Conservation (phyloP, 78 protist genomes). For the Tieghemostelium lacteum region DNA sequence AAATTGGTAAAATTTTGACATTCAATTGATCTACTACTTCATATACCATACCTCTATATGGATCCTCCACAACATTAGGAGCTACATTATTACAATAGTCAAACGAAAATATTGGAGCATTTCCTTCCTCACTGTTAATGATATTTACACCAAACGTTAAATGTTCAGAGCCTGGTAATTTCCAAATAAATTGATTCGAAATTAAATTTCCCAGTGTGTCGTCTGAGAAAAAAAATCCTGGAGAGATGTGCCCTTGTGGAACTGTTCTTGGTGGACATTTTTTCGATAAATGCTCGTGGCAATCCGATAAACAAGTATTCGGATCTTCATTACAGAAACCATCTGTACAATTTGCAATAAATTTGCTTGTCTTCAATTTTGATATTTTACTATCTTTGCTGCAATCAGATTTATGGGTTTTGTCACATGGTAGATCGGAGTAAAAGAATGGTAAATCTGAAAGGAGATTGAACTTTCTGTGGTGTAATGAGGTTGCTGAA, state of each 20-base stretch:
- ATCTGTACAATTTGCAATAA: not conserved
- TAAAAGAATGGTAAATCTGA: not conserved
- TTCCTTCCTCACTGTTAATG: not conserved
- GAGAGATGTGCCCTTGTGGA: conserved; percentile 7
- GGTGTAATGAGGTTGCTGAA: too few relatives aligned
- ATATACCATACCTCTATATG: conserved; percentile 14
- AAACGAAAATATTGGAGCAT: conserved; percentile 14
- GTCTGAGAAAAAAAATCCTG: not conserved
- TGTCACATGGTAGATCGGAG: not conserved
- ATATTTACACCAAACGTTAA: conserved; percentile 32
- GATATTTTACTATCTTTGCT: too few relatives aligned
- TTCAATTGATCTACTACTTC: not conserved
- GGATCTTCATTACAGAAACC: not conserved
- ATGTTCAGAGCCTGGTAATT: conserved; percentile 24
- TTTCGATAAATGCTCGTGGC: not conserved
- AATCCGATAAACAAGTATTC: not conserved
- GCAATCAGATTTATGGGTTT: not conserved
- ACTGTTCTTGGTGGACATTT: conserved; percentile 9
- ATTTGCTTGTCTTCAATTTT: too few relatives aligned
- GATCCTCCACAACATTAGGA: conserved; percentile 14
- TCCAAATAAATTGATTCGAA: conserved; percentile 19
- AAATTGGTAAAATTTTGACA: conserved; percentile 15
- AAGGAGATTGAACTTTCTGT: not conserved
- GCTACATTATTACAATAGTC: conserved; percentile 12
- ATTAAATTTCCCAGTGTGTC: conserved; percentile 14